Conservation (phyloP, 2,329 filamentous ascomycete genomes). For the Simplicillium sp. region DNA sequence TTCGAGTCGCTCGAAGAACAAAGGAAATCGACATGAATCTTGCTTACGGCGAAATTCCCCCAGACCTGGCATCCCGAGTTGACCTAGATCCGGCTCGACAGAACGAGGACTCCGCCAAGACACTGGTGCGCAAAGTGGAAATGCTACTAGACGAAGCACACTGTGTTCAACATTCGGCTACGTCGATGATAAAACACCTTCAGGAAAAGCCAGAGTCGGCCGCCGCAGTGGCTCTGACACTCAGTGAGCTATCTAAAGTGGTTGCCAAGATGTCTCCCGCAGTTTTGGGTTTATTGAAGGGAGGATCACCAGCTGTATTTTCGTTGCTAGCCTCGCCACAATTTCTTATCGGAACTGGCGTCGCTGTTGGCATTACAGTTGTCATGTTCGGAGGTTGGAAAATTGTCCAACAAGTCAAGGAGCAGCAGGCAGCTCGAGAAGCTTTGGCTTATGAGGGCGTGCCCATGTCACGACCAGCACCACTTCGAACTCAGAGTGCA, state of each 20-base stretch:
- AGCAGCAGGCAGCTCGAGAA: conserved; percentile 22
- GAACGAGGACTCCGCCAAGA: conserved; percentile 35
- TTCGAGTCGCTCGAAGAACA: conserved; percentile 16
- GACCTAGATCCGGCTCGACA: conserved; percentile 41
- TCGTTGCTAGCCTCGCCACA: conserved; percentile 81
- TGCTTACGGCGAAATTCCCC: conserved; percentile 77
- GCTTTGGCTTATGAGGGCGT: conserved; percentile 17
- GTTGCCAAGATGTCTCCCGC: conserved; percentile 76
- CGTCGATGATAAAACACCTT: conserved; percentile 66
- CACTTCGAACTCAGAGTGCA: conserved; percentile 17
- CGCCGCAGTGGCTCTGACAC: conserved; percentile 82
- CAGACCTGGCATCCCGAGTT: conserved; percentile 47
- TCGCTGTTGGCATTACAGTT: conserved; percentile 86
- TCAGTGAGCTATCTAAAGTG: conserved; percentile 82
- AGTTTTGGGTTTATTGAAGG: conserved; percentile 67
- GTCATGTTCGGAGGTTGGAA: conserved; percentile 96
- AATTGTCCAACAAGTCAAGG: conserved; percentile 78
- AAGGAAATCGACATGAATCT: conserved; percentile 78
- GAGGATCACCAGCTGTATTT: conserved; percentile 75
- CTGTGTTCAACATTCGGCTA: conserved; percentile 77
- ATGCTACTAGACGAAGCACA: conserved; percentile 75
- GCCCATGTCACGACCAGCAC: conserved; percentile 14
- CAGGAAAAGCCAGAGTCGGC: conserved; percentile 74
- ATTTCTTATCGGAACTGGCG: conserved; percentile 85
- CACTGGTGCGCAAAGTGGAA: conserved; percentile 67